A percentile compares a stretch with the other conserved stretches of the same genome.
These are phyloP conservation scores for Stramenopiles sp. DNA, from an alignment of 352 stramenopile species.

Conservation along the genomic window DNA sequence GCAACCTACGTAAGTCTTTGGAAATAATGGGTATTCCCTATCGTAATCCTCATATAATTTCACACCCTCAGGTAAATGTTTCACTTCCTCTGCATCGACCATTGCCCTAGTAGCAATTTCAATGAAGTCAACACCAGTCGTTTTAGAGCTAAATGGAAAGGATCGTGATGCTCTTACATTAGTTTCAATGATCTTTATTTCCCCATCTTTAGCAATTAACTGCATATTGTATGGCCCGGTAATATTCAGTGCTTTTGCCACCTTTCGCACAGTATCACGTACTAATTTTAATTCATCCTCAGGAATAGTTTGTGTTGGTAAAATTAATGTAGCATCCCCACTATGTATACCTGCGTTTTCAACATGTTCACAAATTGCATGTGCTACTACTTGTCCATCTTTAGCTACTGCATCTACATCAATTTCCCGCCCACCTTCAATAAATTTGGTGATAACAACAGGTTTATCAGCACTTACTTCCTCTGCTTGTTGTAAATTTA, in stretches of 20 bases:
- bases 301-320: constrained; percentile 89
- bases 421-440: constrained; percentile 90
- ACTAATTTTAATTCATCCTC: constrained; percentile 88
- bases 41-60: too few species aligned
- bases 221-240: constrained; percentile 98
- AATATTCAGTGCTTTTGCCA: constrained; percentile 86
- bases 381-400: constrained; percentile 85
- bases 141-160: constrained; percentile 99
- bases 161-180: constrained; percentile 93
- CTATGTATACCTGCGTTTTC: constrained; percentile 94
- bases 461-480: constrained; percentile 43
- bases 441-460: constrained; percentile 93
- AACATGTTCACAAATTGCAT: constrained; percentile 96
- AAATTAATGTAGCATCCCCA: constrained; percentile 88
- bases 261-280: constrained; percentile 73
- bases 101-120: constrained; percentile 82
- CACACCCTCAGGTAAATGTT: constrained; percentile 79
- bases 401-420: constrained; percentile 94
- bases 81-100: constrained; percentile 67
- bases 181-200: constrained; percentile 98
- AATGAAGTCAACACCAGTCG: constrained; percentile 95
- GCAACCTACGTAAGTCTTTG: constrained; percentile 62
- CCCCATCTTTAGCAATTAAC: constrained; percentile 91
- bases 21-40: too few species aligned
- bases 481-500: constrained; percentile 38